Base-by-base conservation (phyloP, 2,329 filamentous ascomycete genomes). In the Aspergillus amoenus region DNA sequence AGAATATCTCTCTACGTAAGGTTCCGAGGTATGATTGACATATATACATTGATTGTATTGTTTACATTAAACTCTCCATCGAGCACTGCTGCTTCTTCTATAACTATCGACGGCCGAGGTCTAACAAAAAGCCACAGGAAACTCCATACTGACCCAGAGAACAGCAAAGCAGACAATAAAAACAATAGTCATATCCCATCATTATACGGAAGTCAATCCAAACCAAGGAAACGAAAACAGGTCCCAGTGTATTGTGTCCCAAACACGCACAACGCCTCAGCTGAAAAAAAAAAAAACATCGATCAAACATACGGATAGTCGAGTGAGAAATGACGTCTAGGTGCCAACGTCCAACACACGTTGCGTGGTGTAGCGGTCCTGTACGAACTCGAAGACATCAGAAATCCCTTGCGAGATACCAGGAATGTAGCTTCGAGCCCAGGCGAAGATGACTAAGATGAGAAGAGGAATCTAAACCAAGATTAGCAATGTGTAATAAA, bases 401-500 rank as follows among this genome's bases (percentile, higher is more conserved):
- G 66, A 70, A 53, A 76, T 61, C 44, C 67, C 71, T 64, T 73
- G 68, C 73, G 74, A 76, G 56, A 76, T 69, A 46, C 74, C 72
- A 9, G 77, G 77, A 52, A 74, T 67, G 46, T 73, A 73, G 62
- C 73, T 79, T 57, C 75, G 72, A 60, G 76, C 62, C 77, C 78
- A 80, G 48, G 78, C 72, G 39, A 73, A 72, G 34, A 79, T 67
- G 53, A 80, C 73, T 45, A 80, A 65, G 59, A 79, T 66, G 48
- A 81, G 68, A 59, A 81, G 70, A 57, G 79, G 79, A 66, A 81
- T 79, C 79, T 66, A 55, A 44, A 53, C 42, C n/a, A 11, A 24
- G 8, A 57, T 70, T 58, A 73, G 67, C 59, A 62, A 56, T 30
- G 37, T 5, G 24, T 39, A 17, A 43, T 27, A 6, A 45, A 30